Evolutionary conservation across 345 rosid genomes (phyloP), one percentile per base, ranked within the genome.

Genomic region (Dipteronia sinensis): DNA sequence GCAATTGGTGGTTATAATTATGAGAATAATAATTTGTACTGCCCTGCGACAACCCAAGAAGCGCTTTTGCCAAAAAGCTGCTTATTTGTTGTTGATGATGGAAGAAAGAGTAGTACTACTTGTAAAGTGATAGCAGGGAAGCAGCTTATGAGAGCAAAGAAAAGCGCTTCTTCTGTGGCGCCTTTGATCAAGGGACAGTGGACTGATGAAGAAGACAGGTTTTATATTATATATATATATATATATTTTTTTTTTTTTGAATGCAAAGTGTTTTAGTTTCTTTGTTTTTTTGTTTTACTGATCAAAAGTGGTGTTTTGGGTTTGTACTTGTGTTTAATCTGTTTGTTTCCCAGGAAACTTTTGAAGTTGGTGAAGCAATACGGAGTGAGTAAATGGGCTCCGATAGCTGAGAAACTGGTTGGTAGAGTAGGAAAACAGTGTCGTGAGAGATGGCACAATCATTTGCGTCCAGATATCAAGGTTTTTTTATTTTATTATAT

Each of bases 371-470:
- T 95, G 83, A 88, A 86, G 85, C 93, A 89, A 86, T 83, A 89
- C 80, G 99, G 99, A 77, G 88, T 85, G 23, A 85, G 89, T 74
- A 95, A 92, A 85, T 95, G 99, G 99, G 97, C 97, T 40, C 82
- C 88, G 82, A 89, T 95, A 72, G 95, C 99, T 16, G 94, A 90
- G 82, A 82, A 77, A 73, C 71, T 95, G 80, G 90, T 55, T 13
- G 99, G 95, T 78, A 88, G 98, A 81, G 98, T 93, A 10, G 99
- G 99, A 42, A 95, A 95, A 81, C 99, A 94, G 81, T 95, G 99
- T 79, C 91, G 98, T 4, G 99, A 95, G 82, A 87, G 99, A 84
- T 95, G 99, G 99, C 99, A 95, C 84, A 95, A 95, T 79, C 98
- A 95, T 89, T 84, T 95, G 77, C 89, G 97, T 25, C 98, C 99